Conservation (phyloP, 139 green algal species). For the Chlamydomonas sp. region DNA sequence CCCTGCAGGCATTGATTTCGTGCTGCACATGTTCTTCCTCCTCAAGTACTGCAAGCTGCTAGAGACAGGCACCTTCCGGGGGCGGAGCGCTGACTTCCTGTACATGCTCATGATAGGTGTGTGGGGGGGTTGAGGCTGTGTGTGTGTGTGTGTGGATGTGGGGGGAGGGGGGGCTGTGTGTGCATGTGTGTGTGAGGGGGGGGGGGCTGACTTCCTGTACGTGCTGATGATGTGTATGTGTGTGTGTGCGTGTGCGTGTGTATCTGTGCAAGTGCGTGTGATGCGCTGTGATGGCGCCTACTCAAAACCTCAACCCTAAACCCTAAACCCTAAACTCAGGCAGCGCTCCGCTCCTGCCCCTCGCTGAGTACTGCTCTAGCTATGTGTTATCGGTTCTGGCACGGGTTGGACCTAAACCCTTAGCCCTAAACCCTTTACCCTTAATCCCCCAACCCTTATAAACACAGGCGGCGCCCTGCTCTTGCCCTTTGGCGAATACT, state of each 20-base stretch:
- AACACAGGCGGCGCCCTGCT: slow-evolving; percentile 64
- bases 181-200: too few relatives aligned
- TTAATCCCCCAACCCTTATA: not conserved
- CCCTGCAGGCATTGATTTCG: slow-evolving; percentile 75
- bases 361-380: slow-evolving; percentile 38
- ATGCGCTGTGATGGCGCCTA: too few relatives aligned
- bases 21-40: slow-evolving; percentile 99
- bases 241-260: too few relatives aligned
- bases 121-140: too few relatives aligned
- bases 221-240: too few relatives aligned
- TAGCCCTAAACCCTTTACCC: not conserved
- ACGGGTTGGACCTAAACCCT: not conserved
- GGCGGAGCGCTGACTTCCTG: slow-evolving; percentile 91
- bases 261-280: too few relatives aligned
- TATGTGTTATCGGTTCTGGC: not conserved
- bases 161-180: too few relatives aligned
- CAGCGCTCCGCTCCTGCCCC: too few relatives aligned
- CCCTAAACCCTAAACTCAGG: too few relatives aligned
- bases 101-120: slow-evolving; percentile 98
- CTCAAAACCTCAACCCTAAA: too few relatives aligned
- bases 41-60: slow-evolving; percentile 92
- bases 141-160: too few relatives aligned
- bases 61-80: slow-evolving; percentile 85
- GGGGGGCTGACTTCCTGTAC: too few relatives aligned
- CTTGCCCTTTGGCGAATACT: slow-evolving; percentile 69